phyloP scores from a whole-genome alignment of 805 yeast species.

The Helenozyma rhizophorensis region DNA sequence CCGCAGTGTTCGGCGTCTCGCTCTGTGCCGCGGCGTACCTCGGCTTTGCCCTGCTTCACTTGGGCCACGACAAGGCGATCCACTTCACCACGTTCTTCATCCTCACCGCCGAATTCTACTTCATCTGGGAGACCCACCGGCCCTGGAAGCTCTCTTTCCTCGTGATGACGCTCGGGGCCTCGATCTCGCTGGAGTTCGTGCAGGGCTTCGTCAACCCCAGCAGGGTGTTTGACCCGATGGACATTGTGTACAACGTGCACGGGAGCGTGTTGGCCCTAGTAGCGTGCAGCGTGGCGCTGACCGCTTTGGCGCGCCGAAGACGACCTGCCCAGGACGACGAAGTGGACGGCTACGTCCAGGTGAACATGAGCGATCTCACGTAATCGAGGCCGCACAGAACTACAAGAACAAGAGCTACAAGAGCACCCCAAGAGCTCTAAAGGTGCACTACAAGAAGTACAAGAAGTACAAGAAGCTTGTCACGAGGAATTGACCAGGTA shows the following conservation, averaged over 20 bases:
- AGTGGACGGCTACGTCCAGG: conserved; percentile 18
- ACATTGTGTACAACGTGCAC: conserved; percentile 35
- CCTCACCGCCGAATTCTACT: conserved; percentile 47
- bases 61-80: conserved; percentile 47
- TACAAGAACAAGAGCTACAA: too few species aligned
- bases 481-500: too few species aligned
- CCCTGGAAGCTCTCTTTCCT: conserved; percentile 25
- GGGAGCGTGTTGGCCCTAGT: conserved; percentile 29
- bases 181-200: conserved; percentile 47
- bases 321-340: conserved; percentile 1
- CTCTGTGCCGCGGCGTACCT: conserved; percentile 36
- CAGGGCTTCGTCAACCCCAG: conserved; percentile 45
- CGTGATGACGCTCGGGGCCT: conserved; percentile 44
- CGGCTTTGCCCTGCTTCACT: conserved; percentile 47
- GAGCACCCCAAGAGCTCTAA: too few species aligned
- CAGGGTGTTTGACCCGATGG: conserved; percentile 46
- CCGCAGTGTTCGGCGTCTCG: conserved; percentile 24
- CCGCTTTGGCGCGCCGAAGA: not conserved
- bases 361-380: conserved; percentile 19
- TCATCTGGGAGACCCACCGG: conserved; percentile 32
- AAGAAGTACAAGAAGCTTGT: too few species aligned
- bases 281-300: conserved; percentile 7
- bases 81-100: conserved; percentile 46
- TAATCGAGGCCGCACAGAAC: too few species aligned
- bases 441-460: too few species aligned